A percentile compares a stretch with the other conserved stretches of the same genome.
Conservation (phyloP, 331 rosid genomes). For the Cydonia oblonga region DNA sequence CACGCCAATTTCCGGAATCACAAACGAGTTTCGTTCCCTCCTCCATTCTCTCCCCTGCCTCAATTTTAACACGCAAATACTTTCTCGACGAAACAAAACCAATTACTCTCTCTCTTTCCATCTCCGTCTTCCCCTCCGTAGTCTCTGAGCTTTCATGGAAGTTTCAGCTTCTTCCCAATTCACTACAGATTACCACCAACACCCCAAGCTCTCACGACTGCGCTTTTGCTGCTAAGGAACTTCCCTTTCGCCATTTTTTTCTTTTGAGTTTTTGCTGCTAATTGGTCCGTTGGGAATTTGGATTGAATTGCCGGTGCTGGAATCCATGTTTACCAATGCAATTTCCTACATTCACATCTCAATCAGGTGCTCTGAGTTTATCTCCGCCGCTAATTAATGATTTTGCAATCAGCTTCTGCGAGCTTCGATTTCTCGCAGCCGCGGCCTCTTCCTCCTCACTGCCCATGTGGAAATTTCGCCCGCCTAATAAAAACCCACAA, state of each 20-base stretch:
- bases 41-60: background rate
- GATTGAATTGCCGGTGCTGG: background rate
- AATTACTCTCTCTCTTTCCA: background rate
- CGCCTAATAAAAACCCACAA: background rate
- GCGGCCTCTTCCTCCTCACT: constrained; percentile 9
- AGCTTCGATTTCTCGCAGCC: constrained; percentile 36
- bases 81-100: background rate
- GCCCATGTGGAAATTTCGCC: constrained; percentile 32
- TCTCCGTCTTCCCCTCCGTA: background rate
- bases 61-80: background rate
- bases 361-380: constrained; percentile 3
- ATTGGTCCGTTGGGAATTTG: background rate
- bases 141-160: background rate
- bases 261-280: background rate
- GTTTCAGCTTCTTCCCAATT: background rate
- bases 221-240: background rate
- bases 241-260: too few species aligned
- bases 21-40: background rate
- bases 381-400: constrained; percentile 37
- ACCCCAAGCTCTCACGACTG: background rate
- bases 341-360: constrained; percentile 13
- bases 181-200: background rate
- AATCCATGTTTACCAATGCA: constrained; percentile 23
- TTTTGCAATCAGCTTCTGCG: constrained; percentile 36
- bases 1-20: background rate